Percentiles rank a stretch among this genome's conserved stretches.
phyloP scores from a whole-genome alignment of 176 grass and related monocot species.

The Musa troglodytarum region DNA sequence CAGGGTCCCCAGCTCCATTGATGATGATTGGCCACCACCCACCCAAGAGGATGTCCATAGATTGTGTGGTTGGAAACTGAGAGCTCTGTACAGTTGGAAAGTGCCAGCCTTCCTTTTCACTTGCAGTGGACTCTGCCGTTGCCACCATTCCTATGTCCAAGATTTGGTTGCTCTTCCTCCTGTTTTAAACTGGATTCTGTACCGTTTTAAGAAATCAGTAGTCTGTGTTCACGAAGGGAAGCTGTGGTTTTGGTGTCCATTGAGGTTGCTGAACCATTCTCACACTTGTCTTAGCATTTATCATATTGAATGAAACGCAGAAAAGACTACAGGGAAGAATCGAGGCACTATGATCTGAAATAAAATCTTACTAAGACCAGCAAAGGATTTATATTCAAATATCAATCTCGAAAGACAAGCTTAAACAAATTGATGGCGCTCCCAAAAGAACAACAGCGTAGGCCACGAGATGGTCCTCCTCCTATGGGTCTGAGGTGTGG shows the following conservation, averaged over 20 bases:
- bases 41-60: slow-evolving; percentile 26
- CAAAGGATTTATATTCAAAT: too few species aligned
- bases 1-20: slow-evolving; percentile 19
- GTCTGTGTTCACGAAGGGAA: not conserved
- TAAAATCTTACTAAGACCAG: too few species aligned
- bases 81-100: slow-evolving; percentile 13
- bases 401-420: too few species aligned
- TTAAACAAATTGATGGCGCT: too few species aligned
- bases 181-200: not conserved
- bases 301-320: too few species aligned
- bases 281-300: too few species aligned
- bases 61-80: slow-evolving; percentile 40
- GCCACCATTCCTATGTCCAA: not conserved
- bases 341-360: too few species aligned
- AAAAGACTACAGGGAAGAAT: too few species aligned
- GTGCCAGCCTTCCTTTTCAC: slow-evolving; percentile 21
- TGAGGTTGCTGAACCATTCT: not conserved
- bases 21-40: slow-evolving; percentile 34
- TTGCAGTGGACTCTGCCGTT: not conserved
- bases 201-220: not conserved
- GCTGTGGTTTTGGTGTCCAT: not conserved
- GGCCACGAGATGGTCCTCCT: too few species aligned
- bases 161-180: not conserved
- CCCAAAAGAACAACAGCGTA: too few species aligned
- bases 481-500: too few species aligned